Evolutionary conservation across 495 filamentous ascomycete genomes (phyloP), one percentile per base, ranked within the genome.

Genomic region (Neurospora sp.): DNA sequence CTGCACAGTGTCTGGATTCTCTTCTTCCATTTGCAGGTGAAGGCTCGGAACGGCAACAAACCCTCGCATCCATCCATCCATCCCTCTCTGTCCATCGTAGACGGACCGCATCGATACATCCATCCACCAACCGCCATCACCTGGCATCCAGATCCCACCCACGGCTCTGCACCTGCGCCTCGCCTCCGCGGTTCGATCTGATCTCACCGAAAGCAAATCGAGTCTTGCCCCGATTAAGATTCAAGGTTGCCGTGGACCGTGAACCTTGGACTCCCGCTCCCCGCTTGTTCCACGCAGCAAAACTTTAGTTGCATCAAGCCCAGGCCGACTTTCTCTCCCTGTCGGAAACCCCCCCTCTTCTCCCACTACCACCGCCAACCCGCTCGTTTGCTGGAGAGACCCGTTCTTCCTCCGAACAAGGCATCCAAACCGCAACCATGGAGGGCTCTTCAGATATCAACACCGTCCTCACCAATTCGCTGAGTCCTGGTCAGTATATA

Each of bases 391-490:
- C 68, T 71, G 59, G 65, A 72, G 74, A 77, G 53, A 71, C 39
- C 71, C 37, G 40, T 69, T 71, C n/a, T 68, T 44, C 71, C 39
- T 73, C 40, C 46, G 65, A 71, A 71, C 71, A 70, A 69, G 73
- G 73, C 71, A 73, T 76, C 65, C 74, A 75, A 75, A 77, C 73
- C 74, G 77, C 75, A 75, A 81, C 74, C 75, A 86, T 86, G 85
- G 84, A 81, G 81, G 84, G 79, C 76, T 79, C 82, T 80, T 79
- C 83, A 77, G 85, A 86, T 78, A 86, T 86, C 81, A 86, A 85
- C 78, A 81, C 80, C 74, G 93, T 98, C 84, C 91, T 98, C 86
- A 89, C 92, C 81, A 91, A 92, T 86, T 97, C 94, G 80, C 88
- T 97, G 82, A 94, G 93, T 78, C 89, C 92, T 81, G 94, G 94